A percentile compares a stretch with the other conserved stretches of the same genome.
Conservation (phyloP, 805 yeast genomes). For the Candida loeiensis region DNA sequence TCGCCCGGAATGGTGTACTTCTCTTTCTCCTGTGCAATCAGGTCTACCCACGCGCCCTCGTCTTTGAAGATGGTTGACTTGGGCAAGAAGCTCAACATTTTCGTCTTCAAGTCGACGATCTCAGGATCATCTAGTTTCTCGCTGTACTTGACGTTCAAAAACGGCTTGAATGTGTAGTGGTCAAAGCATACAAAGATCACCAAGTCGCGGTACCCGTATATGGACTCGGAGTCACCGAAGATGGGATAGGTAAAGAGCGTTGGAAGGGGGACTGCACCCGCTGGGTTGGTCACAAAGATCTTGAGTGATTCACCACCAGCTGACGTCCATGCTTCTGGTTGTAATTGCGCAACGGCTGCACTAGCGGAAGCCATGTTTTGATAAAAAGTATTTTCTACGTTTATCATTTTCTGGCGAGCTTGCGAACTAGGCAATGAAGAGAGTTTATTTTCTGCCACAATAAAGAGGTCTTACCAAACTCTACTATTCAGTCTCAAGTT, state of each 20-base stretch:
- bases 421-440: too few species aligned
- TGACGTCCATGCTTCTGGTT: constrained; percentile 72
- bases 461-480: too few species aligned
- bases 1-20: constrained; percentile 42
- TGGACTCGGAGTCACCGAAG: constrained; percentile 85
- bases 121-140: constrained; percentile 52
- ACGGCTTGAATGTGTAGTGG: constrained; percentile 68
- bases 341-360: constrained; percentile 23
- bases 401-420: too few species aligned
- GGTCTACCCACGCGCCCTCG: constrained; percentile 65
- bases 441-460: too few species aligned
- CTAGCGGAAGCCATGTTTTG: too few species aligned
- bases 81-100: constrained; percentile 59
- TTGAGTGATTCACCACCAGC: constrained; percentile 68
- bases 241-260: constrained; percentile 91
- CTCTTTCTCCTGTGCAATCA: constrained; percentile 46
- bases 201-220: constrained; percentile 78
- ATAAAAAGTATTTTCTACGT: too few species aligned
- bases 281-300: constrained; percentile 52
- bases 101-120: constrained; percentile 56
- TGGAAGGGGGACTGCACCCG: constrained; percentile 55
- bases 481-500: too few species aligned
- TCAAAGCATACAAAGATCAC: constrained; percentile 68
- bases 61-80: constrained; percentile 55
- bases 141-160: constrained; percentile 56